Base-by-base conservation (phyloP, 2,329 filamentous ascomycete species). In the Aspergillus thermomutatus region DNA sequence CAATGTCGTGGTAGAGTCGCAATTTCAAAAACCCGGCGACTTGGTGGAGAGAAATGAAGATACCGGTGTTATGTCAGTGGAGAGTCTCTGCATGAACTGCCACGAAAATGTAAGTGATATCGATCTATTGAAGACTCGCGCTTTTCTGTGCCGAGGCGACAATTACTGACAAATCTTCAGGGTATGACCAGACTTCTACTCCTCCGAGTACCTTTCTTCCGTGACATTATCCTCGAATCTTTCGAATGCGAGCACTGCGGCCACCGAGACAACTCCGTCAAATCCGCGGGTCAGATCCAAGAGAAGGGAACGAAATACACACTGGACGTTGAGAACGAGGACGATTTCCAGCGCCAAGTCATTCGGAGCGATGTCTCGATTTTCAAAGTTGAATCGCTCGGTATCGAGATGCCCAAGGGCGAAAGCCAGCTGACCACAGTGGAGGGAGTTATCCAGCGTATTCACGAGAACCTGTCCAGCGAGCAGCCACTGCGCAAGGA, bases 221-320 rank as follows among this genome's bases (percentile, higher is more conserved):
- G 92, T 78, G 93, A 99, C 75, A 87, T 99, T 61, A 91, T 99
- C 68, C 85, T 99, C 75, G 96, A 97, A 87, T 97, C 93, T 60
- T 99, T 99, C 76, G 84, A 85, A 64, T 99, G 94, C 80, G 87
- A 91, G 5, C 86, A 97, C 76, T 99, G 94, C 79, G 81, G 87
- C 71, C 88, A 93, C 77, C 86, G 89, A 64, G 96, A 97, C 80
- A 92, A 92, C 74, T 93, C 97, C 68, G 89, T 99, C 66, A 93
- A 97, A 72, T 87, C 92, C 8, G 94, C 94, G 27, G 92, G 92
- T 60, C 86, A 92, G 66, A 93, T 97, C 60, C 94, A 97, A 77
- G 88, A 92, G 66, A 90, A 90, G 68, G 94, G 94, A 53, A 82
- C 86, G 21, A 90, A 89, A 72, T 96, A 93, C 77, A 88, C 91